Evolutionary conservation across 1,139 yeast species (phyloP), one percentile per base, ranked within the genome.

Genomic region (Schwanniomyces etchellsii): DNA sequence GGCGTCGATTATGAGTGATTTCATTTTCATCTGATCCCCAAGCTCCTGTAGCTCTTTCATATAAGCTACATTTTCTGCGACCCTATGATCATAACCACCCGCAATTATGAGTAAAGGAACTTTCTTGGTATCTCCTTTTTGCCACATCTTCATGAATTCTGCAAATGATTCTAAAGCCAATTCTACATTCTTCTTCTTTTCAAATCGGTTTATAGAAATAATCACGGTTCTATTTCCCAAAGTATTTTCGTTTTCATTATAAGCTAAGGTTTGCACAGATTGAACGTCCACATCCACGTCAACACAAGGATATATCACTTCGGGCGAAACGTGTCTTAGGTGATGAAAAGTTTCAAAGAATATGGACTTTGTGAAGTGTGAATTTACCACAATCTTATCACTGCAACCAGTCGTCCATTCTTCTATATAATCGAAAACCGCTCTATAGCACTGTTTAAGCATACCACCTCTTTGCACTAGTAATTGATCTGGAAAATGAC

Each of bases 401-500:
- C 96, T 75, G 29, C 71, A 62, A 9, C 79, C 70, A 11, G 95
- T 86, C 3, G 95, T 73, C 64, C 83, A 68, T 42, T 84, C 88
- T 56, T 91, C 99, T 15, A 83, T 58, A 28, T 62, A 46, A 55
- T 91, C 95, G 54, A 91, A 91, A 0, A 96, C 94, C 4, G 72
- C 35, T 38, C 99, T 65, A 55, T 91, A 91, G 1, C 83, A 33
- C 35, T 60, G 61, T 44, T 86, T 81, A 10, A 82, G 24, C 2
- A 69, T 28, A 3, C 81, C 65, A 1, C 67, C 60, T 30, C 81
- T 78, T 16, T 66, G 64, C 0, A 96, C 79, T 30, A 91, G 59
- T 28, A 82, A 62, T 49, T 84, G 84, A 55, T 91, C 99, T 0
- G 99, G 98, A 55, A 91, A 91, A 58, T 91, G 99, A 46, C 98